Evolutionary conservation across 495 filamentous ascomycete genomes (phyloP).

Genomic region (Baudoinia panamericana): DNA sequence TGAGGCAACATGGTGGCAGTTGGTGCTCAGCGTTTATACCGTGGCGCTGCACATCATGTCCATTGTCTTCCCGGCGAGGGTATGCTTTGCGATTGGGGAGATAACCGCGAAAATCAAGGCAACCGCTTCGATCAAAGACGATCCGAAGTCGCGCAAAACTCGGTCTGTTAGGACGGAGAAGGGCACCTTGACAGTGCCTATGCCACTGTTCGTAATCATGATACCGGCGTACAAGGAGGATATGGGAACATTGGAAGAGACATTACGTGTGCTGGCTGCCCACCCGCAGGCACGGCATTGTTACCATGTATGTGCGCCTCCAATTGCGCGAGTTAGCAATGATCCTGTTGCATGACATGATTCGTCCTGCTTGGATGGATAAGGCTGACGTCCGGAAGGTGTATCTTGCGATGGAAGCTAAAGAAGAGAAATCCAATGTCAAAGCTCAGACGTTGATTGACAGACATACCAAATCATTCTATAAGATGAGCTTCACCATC

Average conservation of each 20-base stretch:
- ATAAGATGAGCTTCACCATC: conserved; percentile 45
- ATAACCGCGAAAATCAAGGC: conserved; percentile 34
- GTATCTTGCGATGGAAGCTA: conserved; percentile 58
- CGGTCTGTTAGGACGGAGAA: conserved; percentile 31
- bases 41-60: conserved; percentile 41
- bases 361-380: too few species aligned
- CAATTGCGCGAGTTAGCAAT: too few species aligned
- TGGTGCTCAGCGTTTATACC: conserved; percentile 31
- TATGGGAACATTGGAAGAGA: conserved; percentile 48
- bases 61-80: conserved; percentile 40
- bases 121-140: conserved; percentile 30
- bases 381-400: conserved; percentile 35
- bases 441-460: conserved; percentile 44
- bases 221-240: conserved; percentile 61
- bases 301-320: conserved; percentile 53
- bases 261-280: conserved; percentile 49
- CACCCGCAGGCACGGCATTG: conserved; percentile 47
- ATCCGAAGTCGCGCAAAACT: background rate
- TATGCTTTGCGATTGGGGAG: conserved; percentile 40
- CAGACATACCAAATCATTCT: conserved; percentile 46
- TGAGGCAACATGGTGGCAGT: conserved; percentile 10
- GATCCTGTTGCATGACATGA: too few species aligned
- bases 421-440: conserved; percentile 39
- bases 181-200: conserved; percentile 32
- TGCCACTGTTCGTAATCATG: conserved; percentile 37